Conservation (phyloP, 371 early-diverging fungal genomes). For the Mucor racemosus region DNA sequence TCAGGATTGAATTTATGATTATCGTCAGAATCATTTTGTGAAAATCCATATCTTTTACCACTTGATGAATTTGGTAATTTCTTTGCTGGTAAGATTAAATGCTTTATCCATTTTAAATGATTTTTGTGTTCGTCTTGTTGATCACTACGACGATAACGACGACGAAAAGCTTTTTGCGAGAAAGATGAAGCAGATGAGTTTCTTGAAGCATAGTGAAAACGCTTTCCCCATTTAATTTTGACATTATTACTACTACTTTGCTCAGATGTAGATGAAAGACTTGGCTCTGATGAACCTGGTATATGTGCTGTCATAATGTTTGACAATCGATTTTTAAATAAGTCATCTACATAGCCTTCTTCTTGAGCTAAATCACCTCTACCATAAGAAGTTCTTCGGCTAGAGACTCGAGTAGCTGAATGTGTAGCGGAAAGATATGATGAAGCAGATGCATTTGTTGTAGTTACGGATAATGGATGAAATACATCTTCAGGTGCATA, state of each 20-base stretch:
- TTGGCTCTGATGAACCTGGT: conserved; percentile 14
- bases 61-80: conserved; percentile 21
- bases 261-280: not conserved
- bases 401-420: not conserved
- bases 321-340: conserved; percentile 32
- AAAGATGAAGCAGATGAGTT: not conserved
- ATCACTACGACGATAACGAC: not conserved
- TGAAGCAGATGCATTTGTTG: not conserved
- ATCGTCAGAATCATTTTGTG: conserved; percentile 48
- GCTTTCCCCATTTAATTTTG: not conserved
- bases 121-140: not conserved
- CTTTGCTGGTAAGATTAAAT: conserved; percentile 14
- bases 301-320: conserved; percentile 38
- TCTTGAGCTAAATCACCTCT: conserved; percentile 40
- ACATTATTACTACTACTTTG: too few species aligned
- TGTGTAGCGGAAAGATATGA: not conserved
- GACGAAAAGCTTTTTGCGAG: not conserved
- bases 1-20: conserved; percentile 24
- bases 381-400: conserved; percentile 28
- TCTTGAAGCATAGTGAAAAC: not conserved
- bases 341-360: conserved; percentile 25
- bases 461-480: conserved; percentile 4
- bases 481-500: not conserved
- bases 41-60: conserved; percentile 47
- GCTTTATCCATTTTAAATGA: conserved; percentile 16